Evolutionary conservation across 1,284 basidiomycete genomes (phyloP).

Genomic region (Violaceomyces palustris): DNA sequence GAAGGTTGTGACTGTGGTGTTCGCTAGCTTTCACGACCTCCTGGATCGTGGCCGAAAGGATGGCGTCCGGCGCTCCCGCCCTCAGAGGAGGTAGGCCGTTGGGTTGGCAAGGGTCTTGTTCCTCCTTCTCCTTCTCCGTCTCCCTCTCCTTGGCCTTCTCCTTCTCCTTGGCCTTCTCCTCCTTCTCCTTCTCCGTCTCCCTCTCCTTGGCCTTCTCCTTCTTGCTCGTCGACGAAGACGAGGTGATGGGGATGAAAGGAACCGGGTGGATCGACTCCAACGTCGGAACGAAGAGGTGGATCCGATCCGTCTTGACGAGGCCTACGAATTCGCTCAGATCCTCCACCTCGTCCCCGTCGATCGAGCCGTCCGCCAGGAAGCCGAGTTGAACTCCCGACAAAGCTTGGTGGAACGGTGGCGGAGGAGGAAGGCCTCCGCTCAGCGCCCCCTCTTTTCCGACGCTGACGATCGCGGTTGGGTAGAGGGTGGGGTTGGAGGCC

Average conservation of each 20-base stretch:
- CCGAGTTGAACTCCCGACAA: too few relatives aligned
- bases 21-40: slow-evolving; percentile 9
- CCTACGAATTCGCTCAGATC: slow-evolving; percentile 27
- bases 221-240: background rate
- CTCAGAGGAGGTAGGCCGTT: slow-evolving; percentile 18
- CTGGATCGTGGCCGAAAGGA: slow-evolving; percentile 21
- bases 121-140: slow-evolving; percentile 6
- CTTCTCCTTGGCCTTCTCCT: slow-evolving; percentile 9
- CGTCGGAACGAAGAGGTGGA: slow-evolving; percentile 23
- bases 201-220: slow-evolving; percentile 10
- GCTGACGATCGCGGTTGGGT: too few relatives aligned
- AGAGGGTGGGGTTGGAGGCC: too few relatives aligned
- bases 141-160: slow-evolving; percentile 13
- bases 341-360: slow-evolving; percentile 30
- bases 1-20: slow-evolving; percentile 19
- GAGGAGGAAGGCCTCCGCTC: too few relatives aligned
- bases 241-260: slow-evolving; percentile 11
- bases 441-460: too few relatives aligned
- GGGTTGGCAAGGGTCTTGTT: slow-evolving; percentile 12
- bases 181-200: slow-evolving; percentile 4
- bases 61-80: slow-evolving; percentile 21
- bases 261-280: slow-evolving; percentile 36
- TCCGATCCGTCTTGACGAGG: too few relatives aligned
- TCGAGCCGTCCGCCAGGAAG: slow-evolving; percentile 34
- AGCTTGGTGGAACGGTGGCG: too few relatives aligned